Evolutionary conservation across 1,284 basidiomycete genomes (phyloP).

Genomic region (Psilocybe mexicana): DNA sequence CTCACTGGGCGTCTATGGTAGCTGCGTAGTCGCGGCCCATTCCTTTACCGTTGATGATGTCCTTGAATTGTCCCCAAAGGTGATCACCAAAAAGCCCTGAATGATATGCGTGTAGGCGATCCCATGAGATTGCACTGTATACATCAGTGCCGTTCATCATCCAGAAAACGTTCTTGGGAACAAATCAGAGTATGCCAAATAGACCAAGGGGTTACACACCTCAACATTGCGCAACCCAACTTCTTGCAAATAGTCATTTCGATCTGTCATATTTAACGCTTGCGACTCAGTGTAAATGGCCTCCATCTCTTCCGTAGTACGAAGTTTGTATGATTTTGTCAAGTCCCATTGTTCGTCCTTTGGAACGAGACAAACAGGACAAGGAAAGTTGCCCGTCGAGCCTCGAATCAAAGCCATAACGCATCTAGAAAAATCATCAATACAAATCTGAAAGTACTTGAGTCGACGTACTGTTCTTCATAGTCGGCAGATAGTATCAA

Average conservation of each 20-base stretch:
- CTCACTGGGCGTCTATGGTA: too few relatives aligned
- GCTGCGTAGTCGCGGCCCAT: too few relatives aligned
- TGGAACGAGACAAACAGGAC: conserved; percentile 35
- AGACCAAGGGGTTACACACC: conserved; percentile 19
- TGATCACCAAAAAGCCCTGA: conserved; percentile 13
- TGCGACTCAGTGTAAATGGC: conserved; percentile 13
- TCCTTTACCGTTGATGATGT: too few relatives aligned
- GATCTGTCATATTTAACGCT: conserved; percentile 7
- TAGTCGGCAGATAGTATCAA: conserved; percentile 37
- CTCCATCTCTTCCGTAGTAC: conserved; percentile 19
- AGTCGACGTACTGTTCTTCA: conserved; percentile 36
- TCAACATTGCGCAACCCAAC: conserved; percentile 33
- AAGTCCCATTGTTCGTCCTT: conserved; percentile 24
- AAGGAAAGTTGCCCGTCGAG: conserved; percentile 26
- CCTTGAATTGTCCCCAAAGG: conserved; percentile 6
- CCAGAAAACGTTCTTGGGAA: conserved; percentile 36
- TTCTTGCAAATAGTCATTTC: conserved; percentile 26
- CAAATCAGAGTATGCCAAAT: neutral
- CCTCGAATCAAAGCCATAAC: conserved; percentile 34
- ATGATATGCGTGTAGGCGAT: conserved; percentile 17
- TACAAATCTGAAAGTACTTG: neutral
- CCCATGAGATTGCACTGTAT: conserved; percentile 13
- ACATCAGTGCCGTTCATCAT: conserved; percentile 8
- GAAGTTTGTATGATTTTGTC: conserved; percentile 3
- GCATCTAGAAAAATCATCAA: conserved; percentile 17